Percentiles rank a stretch among this genome's conserved stretches.
Evolutionary conservation across 2,329 filamentous ascomycete genomes (phyloP).

Genomic region (Arthrinium puccinioides): DNA sequence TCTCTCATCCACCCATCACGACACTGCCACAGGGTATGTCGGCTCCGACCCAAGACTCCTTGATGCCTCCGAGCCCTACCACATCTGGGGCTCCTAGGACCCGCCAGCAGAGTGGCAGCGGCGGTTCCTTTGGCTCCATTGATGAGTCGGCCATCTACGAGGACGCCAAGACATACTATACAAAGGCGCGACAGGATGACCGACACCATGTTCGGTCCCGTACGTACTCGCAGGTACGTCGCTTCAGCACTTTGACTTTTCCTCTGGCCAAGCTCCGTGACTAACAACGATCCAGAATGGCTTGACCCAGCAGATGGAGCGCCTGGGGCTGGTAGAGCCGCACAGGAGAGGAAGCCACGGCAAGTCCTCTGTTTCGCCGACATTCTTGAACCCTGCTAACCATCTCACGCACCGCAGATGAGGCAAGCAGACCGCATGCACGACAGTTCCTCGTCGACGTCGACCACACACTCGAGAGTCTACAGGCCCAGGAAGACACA

Average conservation of each 20-base stretch:
- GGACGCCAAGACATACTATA: slow-evolving; percentile 53
- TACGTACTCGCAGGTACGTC: slow-evolving; percentile 47
- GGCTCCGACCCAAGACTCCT: slow-evolving; percentile 1
- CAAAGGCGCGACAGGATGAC: slow-evolving; percentile 45
- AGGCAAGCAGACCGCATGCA: slow-evolving; percentile 53
- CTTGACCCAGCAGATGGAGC: slow-evolving; percentile 44
- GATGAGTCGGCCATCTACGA: slow-evolving; percentile 45
- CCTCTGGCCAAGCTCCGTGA: neutral
- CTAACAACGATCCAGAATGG: slow-evolving; percentile 34
- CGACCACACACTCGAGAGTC: slow-evolving; percentile 69
- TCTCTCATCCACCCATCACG: too few species aligned
- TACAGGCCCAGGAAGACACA: slow-evolving; percentile 83
- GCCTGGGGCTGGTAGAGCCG: slow-evolving; percentile 43
- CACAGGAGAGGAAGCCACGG: slow-evolving; percentile 54
- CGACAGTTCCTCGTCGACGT: slow-evolving; percentile 85
- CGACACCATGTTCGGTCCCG: slow-evolving; percentile 43
- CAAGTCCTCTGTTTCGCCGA: slow-evolving; percentile 22
- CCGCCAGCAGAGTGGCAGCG: slow-evolving; percentile 11
- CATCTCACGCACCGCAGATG: slow-evolving; percentile 67
- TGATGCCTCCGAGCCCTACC: neutral
- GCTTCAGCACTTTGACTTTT: too few species aligned
- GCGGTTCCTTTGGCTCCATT: slow-evolving; percentile 30
- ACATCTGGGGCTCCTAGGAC: slow-evolving; percentile 4
- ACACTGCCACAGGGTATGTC: too few species aligned
- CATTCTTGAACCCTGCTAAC: too few species aligned